A percentile compares a stretch with the other conserved stretches of the same genome.
phyloP scores from a whole-genome alignment of 1,139 yeast genomes.

The Debaryomyces subglobosus region DNA sequence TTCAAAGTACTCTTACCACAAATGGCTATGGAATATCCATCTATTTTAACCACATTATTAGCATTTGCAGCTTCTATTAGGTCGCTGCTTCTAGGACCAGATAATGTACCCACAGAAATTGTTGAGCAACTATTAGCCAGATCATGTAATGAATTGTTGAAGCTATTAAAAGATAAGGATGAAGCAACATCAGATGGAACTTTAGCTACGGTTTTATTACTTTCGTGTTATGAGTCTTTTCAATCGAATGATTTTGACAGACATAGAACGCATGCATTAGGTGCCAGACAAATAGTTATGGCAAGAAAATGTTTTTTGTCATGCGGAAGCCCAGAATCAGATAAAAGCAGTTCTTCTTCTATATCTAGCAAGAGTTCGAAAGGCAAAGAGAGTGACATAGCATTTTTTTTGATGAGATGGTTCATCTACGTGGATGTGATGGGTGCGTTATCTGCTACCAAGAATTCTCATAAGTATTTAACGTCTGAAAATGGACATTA shows the following conservation, averaged over 20 bases:
- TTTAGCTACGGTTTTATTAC: constrained; percentile 61
- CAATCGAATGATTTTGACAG: constrained; percentile 49
- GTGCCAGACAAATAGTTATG: constrained; percentile 68
- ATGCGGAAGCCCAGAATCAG: not conserved
- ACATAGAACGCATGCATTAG: constrained; percentile 69
- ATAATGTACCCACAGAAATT: constrained; percentile 44
- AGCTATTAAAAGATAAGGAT: constrained; percentile 50
- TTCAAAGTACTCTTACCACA: constrained; percentile 66
- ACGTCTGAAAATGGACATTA: constrained; percentile 17
- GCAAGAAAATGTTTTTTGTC: constrained; percentile 35
- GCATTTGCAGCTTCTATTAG: constrained; percentile 69
- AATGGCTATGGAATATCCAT: constrained; percentile 65
- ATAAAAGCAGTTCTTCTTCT: not conserved
- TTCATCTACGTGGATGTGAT: constrained; percentile 72
- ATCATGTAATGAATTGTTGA: constrained; percentile 59
- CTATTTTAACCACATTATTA: constrained; percentile 60
- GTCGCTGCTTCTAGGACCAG: constrained; percentile 32
- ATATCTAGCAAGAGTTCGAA: not conserved
- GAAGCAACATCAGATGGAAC: constrained; percentile 69
- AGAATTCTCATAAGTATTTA: constrained; percentile 31
- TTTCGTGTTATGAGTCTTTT: constrained; percentile 67
- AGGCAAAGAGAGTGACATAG: constrained; percentile 43
- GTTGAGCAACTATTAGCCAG: constrained; percentile 56
- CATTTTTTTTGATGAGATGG: constrained; percentile 70
- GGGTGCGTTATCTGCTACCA: constrained; percentile 56